Conservation (phyloP, 73 alveolate species). For the Strombidium stylifer region DNA sequence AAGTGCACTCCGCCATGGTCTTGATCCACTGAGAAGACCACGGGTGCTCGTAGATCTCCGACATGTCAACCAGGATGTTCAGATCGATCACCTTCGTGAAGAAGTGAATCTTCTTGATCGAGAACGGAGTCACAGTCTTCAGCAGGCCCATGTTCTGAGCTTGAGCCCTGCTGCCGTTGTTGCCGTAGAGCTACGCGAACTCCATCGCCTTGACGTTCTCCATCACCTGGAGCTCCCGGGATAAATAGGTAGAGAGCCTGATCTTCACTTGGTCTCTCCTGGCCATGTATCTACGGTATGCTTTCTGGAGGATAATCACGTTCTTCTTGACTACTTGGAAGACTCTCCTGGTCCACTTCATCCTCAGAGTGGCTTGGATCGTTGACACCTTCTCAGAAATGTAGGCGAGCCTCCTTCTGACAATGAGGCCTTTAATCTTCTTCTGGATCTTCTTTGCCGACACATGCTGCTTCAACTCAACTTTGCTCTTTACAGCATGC, state of each 20-base stretch:
- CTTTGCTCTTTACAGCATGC: constrained; percentile 49
- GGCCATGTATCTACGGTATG: constrained; percentile 40
- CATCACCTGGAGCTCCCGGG: constrained; percentile 14
- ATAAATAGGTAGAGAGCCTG: constrained; percentile 25
- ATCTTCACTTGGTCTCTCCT: constrained; percentile 34
- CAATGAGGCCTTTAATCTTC: constrained; percentile 54
- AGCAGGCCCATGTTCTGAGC: not conserved
- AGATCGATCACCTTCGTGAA: constrained; percentile 27
- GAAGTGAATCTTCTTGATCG: constrained; percentile 43
- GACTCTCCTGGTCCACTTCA: constrained; percentile 56
- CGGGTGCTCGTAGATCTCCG: constrained; percentile 44
- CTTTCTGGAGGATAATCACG: constrained; percentile 36
- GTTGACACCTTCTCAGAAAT: constrained; percentile 55
- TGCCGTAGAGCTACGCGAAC: constrained; percentile 26
- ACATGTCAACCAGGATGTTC: constrained; percentile 37
- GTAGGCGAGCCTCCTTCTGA: constrained; percentile 55
- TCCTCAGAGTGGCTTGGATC: constrained; percentile 63
- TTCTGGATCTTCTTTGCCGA: constrained; percentile 52
- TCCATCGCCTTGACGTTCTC: constrained; percentile 39
- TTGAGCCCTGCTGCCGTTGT: not conserved
- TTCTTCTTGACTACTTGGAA: constrained; percentile 56
- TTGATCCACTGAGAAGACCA: constrained; percentile 54
- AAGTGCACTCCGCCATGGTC: constrained; percentile 24
- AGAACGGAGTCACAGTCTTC: constrained; percentile 29
- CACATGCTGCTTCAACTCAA: constrained; percentile 24